Evolutionary conservation across 139 green algal species (phyloP).

Genomic region (Chlorella vulgaris): DNA sequence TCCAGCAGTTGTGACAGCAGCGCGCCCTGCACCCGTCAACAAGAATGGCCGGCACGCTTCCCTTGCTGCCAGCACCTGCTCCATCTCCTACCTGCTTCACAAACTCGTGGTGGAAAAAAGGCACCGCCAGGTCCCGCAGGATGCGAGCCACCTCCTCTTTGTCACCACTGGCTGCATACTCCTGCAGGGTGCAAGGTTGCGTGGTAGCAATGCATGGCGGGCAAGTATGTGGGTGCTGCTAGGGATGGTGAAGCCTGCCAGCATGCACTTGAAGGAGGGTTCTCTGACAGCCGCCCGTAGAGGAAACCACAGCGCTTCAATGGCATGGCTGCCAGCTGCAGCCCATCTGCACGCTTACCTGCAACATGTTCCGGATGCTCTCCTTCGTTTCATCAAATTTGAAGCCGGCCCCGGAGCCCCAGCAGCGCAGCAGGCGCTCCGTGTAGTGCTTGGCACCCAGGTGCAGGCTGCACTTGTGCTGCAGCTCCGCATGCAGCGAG

Average conservation of each 20-base stretch:
- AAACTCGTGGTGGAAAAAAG: constrained; percentile 85
- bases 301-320: too few relatives aligned
- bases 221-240: not conserved
- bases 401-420: constrained; percentile 67
- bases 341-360: too few relatives aligned
- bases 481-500: constrained; percentile 47
- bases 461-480: constrained; percentile 53
- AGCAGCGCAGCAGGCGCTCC: constrained; percentile 81
- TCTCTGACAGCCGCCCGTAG: too few relatives aligned
- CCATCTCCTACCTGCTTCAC: constrained; percentile 72
- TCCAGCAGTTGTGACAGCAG: too few relatives aligned
- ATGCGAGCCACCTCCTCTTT: constrained; percentile 60
- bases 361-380: constrained; percentile 67
- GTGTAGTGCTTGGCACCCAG: constrained; percentile 74
- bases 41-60: too few relatives aligned
- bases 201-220: not conserved
- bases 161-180: constrained; percentile 66
- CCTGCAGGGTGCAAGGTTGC: constrained; percentile 11
- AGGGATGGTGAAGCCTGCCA: too few relatives aligned
- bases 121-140: constrained; percentile 71
- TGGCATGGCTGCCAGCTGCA: too few relatives aligned
- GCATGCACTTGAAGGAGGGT: too few relatives aligned
- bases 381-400: constrained; percentile 64
- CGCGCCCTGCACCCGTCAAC: too few relatives aligned
- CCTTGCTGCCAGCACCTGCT: too few relatives aligned